Evolutionary conservation across 192 early-diverging fungal genomes (phyloP), one percentile per base, ranked within the genome.

Genomic region (Pecoramyces ruminantium): DNA sequence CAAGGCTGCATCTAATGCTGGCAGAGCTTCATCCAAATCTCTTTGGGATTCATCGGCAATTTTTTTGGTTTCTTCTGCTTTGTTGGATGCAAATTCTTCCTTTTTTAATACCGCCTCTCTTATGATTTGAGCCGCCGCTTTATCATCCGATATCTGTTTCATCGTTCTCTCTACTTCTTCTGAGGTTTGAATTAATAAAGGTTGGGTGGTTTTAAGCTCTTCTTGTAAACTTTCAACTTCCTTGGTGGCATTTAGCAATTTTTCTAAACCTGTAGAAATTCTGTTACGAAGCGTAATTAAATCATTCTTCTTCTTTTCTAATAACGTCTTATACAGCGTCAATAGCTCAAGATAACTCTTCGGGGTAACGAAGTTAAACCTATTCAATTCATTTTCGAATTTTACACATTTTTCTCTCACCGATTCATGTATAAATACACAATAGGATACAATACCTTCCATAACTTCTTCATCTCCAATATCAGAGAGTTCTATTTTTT

Each of bases 11-110:
- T 90, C 87, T 28, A 90, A 82, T 13, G 88, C 89, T 15, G 89
- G 89, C 81, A 90, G 83, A 21, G 89, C 89, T 85, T 90, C 88
- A 6, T 87, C 88, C n/a, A 90, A 83, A 67, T 90, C 86, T 17
- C 85, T 87, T 81, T 90, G 88, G 78, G 88, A 90, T 39, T 90
- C 89, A 38, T 89, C 84, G 79, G 89, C 90, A 77, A 90, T 90
- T 0, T 85, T 86, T 78, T 85, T 89, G 12, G 86, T 87, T 80
- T 88, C 88, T 28, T 83, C 86, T 5, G 89, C 89, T 30, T 90
- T 90, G 77, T 86, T 87, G 30, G 82, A 86, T 25, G 89, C 89
- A 29, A 90, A 83, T 77, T 86, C 89, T 83, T 90, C 89, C 80
- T 90, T 88, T 9, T 84, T 88, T 38, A 86, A 84, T 13, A 89